A percentile compares a stretch with the other conserved stretches of the same genome.
Conservation (phyloP, 2,329 filamentous ascomycete species). For the Aspergillus persii region DNA sequence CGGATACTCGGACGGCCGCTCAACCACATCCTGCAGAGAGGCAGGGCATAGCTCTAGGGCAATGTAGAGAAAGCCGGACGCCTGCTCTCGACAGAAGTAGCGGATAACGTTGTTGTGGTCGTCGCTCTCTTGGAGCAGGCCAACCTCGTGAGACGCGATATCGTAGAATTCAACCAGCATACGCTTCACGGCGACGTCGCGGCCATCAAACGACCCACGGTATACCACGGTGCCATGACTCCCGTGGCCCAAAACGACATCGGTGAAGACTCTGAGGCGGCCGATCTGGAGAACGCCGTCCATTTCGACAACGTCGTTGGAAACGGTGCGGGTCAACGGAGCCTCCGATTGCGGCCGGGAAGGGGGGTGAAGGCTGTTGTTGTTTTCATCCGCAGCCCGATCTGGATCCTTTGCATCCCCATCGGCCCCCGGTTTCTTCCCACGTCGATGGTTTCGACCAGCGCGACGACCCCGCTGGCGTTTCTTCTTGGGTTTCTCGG, state of each 20-base stretch:
- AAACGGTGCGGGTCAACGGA: slow-evolving; percentile 53
- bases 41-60: slow-evolving; percentile 91
- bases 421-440: slow-evolving; percentile 53
- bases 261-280: slow-evolving; percentile 59
- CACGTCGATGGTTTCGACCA: slow-evolving; percentile 62
- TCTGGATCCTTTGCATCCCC: slow-evolving; percentile 58
- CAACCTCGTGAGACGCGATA: slow-evolving; percentile 90
- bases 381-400: slow-evolving; percentile 54
- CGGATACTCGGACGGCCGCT: slow-evolving; percentile 66
- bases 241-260: slow-evolving; percentile 66
- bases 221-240: slow-evolving; percentile 98
- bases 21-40: slow-evolving; percentile 86
- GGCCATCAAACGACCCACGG: slow-evolving; percentile 88
- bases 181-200: slow-evolving; percentile 91
- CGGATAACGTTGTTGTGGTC: slow-evolving; percentile 96
- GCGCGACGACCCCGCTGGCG: slow-evolving; percentile 69
- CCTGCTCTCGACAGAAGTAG: slow-evolving; percentile 89
- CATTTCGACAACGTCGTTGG: slow-evolving; percentile 54
- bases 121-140: slow-evolving; percentile 85
- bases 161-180: slow-evolving; percentile 97
- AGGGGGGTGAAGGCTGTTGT: slow-evolving; percentile 43
- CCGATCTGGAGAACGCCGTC: slow-evolving; percentile 64
- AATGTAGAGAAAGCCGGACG: slow-evolving; percentile 90
- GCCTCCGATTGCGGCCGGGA: slow-evolving; percentile 61
- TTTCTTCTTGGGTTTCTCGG: slow-evolving; percentile 63